Evolutionary conservation across 2,329 filamentous ascomycete species (phyloP), one percentile per base, ranked within the genome.

Genomic region (Epicoccum nigrum): DNA sequence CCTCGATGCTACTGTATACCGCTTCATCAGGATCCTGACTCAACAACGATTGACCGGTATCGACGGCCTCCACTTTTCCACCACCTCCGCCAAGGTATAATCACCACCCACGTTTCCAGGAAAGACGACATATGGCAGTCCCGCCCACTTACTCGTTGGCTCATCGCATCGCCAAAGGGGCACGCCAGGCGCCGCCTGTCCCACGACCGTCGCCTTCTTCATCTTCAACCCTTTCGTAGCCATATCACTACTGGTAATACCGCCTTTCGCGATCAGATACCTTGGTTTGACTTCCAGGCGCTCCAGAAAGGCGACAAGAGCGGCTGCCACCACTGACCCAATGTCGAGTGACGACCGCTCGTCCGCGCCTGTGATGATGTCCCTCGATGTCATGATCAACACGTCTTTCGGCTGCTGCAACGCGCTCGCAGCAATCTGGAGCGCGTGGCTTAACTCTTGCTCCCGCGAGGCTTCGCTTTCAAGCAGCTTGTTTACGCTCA

Each of bases 111-210:
- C 81, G 65, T 84, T 84, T 0, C 82, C 82, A 0, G 81, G 83
- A 44, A 85, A 84, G 0, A 84, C 81, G 2, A 84, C 78, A 60
- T 82, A 84, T 1, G 81, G 80, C 9, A 84, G 66, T 1, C 79
- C 79, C 0, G 72, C 71, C 69, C 78, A 81, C 41, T 81, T 79
- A 15, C 75, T 77, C 1, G 77, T 77, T 0, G 71, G 66, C 62
- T 85, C 82, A 41, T 83, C 76, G 49, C 82, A 85, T 39, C 79
- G 71, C 83, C 83, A 86, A 1, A 85, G 71, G 0, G 83, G 82
- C 7, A 85, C 81, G 1, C 82, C 83, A 0, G 81, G 74, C 0
- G 81, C 81, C 1, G 83, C 83, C 56, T 86, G 83, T 0, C 83
- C 83, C 1, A 84, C 71, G 31, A 86, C 77, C 54, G 71, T 76